phyloP scores from a whole-genome alignment of 176 grass and related monocot genomes.

The Bolboschoenus planiculmis region DNA sequence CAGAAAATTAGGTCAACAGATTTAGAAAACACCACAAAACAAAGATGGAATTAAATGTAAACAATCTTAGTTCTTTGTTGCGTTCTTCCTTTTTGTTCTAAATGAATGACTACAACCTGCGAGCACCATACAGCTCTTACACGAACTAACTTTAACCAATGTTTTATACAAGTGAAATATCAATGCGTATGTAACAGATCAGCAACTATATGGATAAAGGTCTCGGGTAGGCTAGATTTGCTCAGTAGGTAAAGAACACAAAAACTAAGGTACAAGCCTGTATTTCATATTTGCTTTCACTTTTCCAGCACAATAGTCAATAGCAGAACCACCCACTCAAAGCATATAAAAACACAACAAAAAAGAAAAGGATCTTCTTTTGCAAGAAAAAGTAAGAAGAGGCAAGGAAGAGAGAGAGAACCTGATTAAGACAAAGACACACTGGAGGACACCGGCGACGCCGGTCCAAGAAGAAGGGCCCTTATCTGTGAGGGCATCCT shows the following conservation, averaged over 20 bases:
- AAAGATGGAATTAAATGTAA: neutral
- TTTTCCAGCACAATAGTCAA: neutral
- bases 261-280: neutral
- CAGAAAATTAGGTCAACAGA: neutral
- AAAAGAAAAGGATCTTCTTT: neutral
- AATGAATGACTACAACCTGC: neutral
- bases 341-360: neutral
- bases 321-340: neutral
- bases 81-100: neutral
- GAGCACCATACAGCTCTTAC: neutral
- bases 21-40: neutral
- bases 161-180: neutral
- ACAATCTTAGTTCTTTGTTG: neutral
- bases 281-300: neutral
- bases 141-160: neutral
- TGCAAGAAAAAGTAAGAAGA: neutral
- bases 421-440: slow-evolving; percentile 74
- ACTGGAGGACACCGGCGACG: slow-evolving; percentile 61
- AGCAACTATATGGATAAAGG: neutral
- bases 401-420: slow-evolving; percentile 16
- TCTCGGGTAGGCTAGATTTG: neutral
- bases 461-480: slow-evolving; percentile 74
- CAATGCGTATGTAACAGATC: neutral
- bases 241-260: neutral
- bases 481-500: slow-evolving; percentile 61